phyloP scores from a whole-genome alignment of 2,329 filamentous ascomycete species.

The Coleophoma eucalyptorum region DNA sequence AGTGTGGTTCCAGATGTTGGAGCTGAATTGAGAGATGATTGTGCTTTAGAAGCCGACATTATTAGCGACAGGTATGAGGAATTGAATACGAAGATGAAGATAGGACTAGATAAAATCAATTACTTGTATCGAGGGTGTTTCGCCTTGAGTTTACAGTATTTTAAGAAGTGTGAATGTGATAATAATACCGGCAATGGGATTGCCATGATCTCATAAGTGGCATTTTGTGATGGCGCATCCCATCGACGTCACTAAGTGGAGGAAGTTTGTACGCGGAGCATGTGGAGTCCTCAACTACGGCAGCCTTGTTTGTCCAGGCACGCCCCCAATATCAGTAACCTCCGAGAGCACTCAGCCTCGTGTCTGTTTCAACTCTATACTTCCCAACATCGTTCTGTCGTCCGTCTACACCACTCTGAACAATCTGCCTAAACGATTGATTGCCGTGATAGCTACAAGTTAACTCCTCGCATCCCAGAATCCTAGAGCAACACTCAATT shows the following conservation, averaged over 20 bases:
- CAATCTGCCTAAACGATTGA: neutral
- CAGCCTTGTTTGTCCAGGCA: neutral
- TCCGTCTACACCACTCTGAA: neutral
- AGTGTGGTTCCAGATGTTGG: constrained; percentile 20
- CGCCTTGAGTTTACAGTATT: too few relatives aligned
- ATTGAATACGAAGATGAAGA: neutral
- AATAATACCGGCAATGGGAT: neutral
- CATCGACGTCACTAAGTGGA: neutral
- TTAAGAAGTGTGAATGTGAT: neutral
- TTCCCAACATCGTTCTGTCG: neutral
- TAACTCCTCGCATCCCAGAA: neutral
- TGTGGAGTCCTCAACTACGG: neutral
- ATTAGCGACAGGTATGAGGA: neutral
- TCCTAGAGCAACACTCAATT: neutral
- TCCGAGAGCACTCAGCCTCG: neutral
- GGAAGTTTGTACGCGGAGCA: neutral
- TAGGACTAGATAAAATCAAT: neutral
- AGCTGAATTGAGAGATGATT: constrained; percentile 20
- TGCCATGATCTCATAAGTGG: neutral
- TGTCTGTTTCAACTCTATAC: neutral
- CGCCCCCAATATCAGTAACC: constrained; percentile 2
- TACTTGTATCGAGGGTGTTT: neutral
- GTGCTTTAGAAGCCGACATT: constrained; percentile 25
- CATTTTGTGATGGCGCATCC: neutral
- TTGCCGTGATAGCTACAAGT: neutral